These are phyloP conservation scores for Eucalyptus polyanthemos DNA, from an alignment of 345 rosid genomes.

Conservation along the genomic window DNA sequence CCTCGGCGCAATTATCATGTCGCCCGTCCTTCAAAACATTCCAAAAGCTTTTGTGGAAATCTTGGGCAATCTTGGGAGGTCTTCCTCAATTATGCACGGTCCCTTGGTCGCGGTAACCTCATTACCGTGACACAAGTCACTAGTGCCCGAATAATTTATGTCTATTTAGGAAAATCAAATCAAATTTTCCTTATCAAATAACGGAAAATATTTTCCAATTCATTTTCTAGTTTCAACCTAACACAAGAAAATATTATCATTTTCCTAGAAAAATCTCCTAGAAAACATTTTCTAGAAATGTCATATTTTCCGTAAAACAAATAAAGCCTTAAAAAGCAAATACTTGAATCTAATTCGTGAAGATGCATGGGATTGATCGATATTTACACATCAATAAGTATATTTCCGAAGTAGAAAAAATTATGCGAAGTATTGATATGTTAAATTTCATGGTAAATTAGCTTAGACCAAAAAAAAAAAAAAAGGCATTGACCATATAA, in stretches of 20 bases:
- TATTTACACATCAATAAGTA: neutral
- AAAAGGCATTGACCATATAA: neutral
- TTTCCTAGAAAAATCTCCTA: neutral
- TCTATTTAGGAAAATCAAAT: too few species aligned
- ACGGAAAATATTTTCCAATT: too few species aligned
- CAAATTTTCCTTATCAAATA: neutral
- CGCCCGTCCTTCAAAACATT: too few species aligned
- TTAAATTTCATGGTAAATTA: neutral
- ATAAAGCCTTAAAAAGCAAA: neutral
- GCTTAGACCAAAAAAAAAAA: neutral
- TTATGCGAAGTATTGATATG: neutral
- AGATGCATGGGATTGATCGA: neutral
- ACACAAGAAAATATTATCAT: neutral
- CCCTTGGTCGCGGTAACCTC: neutral
- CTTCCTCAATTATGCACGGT: too few species aligned
- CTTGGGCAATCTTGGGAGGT: too few species aligned
- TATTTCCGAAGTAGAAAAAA: neutral
- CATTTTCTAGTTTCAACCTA: neutral
- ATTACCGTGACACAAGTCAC: neutral
- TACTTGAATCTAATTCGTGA: neutral
- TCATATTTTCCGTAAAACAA: neutral
- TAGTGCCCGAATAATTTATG: neutral
- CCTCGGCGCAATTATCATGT: fast-evolving
- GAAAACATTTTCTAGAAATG: neutral
- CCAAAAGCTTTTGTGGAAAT: too few species aligned